A percentile compares a stretch with the other conserved stretches of the same genome.
Conservation (phyloP, 2,329 filamentous ascomycete genomes). For the Lizonia empirigonia region DNA sequence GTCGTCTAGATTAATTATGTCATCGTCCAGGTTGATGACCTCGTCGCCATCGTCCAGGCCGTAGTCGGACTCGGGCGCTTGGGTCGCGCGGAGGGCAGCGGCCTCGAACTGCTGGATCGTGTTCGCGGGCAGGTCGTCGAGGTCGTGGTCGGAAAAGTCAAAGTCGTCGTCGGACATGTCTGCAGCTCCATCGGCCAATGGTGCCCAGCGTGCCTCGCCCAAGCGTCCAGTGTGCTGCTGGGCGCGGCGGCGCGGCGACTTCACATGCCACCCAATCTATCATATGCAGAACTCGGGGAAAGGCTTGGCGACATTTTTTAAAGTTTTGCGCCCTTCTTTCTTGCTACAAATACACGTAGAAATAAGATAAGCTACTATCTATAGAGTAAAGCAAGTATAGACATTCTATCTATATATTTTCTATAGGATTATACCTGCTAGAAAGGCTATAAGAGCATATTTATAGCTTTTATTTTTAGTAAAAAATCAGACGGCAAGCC, state of each 20-base stretch:
- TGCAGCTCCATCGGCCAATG: background rate
- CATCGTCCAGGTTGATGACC: conserved; percentile 54
- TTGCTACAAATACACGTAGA: too few relatives aligned
- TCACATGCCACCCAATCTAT: conserved; percentile 11
- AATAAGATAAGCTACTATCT: too few relatives aligned
- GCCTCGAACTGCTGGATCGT: conserved; percentile 54
- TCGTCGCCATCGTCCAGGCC: conserved; percentile 53
- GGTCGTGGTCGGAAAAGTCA: conserved; percentile 52
- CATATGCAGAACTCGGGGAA: too few relatives aligned
- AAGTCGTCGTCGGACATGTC: conserved; percentile 51
- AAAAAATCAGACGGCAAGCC: too few relatives aligned
- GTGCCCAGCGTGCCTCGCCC: conserved; percentile 23
- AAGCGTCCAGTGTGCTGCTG: background rate
- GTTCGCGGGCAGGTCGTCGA: conserved; percentile 54
- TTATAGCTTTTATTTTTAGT: too few relatives aligned
- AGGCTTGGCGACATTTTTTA: too few relatives aligned
- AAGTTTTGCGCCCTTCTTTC: too few relatives aligned
- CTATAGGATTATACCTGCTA: too few relatives aligned
- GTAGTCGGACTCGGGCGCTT: conserved; percentile 47
- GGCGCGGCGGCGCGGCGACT: background rate
- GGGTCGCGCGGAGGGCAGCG: conserved; percentile 52
- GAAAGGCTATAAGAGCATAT: too few relatives aligned
- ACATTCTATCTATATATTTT: too few relatives aligned
- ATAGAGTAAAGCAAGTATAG: too few relatives aligned
- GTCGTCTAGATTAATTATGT: too few relatives aligned